phyloP scores from a whole-genome alignment of 495 filamentous ascomycete species.

The Penicillium psychrofluorescens region DNA sequence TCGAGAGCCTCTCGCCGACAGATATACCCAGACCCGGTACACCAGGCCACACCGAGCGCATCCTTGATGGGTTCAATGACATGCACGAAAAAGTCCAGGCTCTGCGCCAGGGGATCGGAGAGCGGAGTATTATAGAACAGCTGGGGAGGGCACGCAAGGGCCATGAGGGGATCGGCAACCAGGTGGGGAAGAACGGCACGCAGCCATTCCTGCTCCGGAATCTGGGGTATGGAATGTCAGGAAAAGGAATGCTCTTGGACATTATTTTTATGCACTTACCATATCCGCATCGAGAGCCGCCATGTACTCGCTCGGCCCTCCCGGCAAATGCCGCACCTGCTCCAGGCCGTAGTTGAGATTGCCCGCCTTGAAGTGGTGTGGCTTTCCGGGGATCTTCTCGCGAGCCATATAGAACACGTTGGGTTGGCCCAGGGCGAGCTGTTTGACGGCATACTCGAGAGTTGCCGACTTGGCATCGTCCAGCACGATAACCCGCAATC shows the following conservation, averaged over 20 bases:
- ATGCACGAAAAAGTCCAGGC: slow-evolving; percentile 38
- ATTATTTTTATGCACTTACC: slow-evolving; percentile 13
- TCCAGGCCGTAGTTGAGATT: slow-evolving; percentile 45
- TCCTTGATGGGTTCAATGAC: slow-evolving; percentile 48
- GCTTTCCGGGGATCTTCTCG: slow-evolving; percentile 36
- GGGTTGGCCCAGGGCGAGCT: slow-evolving; percentile 19
- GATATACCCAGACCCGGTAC: slow-evolving; percentile 47
- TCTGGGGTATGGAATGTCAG: slow-evolving; percentile 16
- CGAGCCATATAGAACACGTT: slow-evolving; percentile 43
- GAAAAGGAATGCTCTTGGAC: background rate
- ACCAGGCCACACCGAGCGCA: slow-evolving; percentile 40
- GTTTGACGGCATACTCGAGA: slow-evolving; percentile 22
- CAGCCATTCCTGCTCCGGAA: slow-evolving; percentile 47
- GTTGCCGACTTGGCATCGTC: slow-evolving; percentile 39
- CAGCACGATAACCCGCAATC: slow-evolving; percentile 42
- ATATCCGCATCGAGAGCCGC: slow-evolving; percentile 50
- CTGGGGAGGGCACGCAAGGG: slow-evolving; percentile 46
- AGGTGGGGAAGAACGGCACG: slow-evolving; percentile 42
- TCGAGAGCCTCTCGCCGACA: slow-evolving; percentile 41
- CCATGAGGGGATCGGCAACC: slow-evolving; percentile 37
- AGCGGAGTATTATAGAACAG: slow-evolving; percentile 48
- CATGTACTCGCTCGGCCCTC: slow-evolving; percentile 39
- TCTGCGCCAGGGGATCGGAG: slow-evolving; percentile 43
- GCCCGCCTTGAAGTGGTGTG: slow-evolving; percentile 49
- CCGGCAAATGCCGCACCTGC: slow-evolving; percentile 21